Evolutionary conservation across 441 rosid species (phyloP), one percentile per base, ranked within the genome.

Genomic region (Aquilaria agallochum): DNA sequence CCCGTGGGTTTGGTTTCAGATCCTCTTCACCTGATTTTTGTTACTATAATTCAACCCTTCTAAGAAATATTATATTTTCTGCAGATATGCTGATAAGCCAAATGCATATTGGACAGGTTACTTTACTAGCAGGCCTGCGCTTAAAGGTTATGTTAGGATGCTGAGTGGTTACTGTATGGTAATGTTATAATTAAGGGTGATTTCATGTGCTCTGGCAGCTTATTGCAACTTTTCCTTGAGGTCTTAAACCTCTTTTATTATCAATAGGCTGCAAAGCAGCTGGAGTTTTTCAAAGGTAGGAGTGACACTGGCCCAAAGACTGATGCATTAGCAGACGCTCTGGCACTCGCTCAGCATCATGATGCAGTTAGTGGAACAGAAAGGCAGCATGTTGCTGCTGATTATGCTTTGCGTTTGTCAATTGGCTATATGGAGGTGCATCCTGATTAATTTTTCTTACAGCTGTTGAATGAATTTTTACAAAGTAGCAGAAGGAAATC

Each of bases 41-140:
- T 36, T 36, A 8, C 42, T 36, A 36, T 36, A 36, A 5, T 2
- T 20, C 11, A 27, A 58, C 50, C 66, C 64, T 49, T 11, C 55
- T 66, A 60, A 70, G 56, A 62, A 51, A 59, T 53, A 47, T 51
- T 12, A 63, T 53, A 27, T 64, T 52, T 53, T 59, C 62, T 70
- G 50, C 80, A 87, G 94, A 63, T 87, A 87, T 79, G 94, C 94
- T 63, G 94, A 87, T 72, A 80, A 73, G 62, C 80, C 80, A 62
- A 84, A 87, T 68, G 80, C 89, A 50, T 87, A 83, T 66, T 87
- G 94, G 94, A 84, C 94, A 51, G 90, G 94, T 68, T 87, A 84
- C 76, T 87, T 87, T 65, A 83, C 90, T n/a, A 87, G 90, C 63
- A 81, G 94, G 65, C 89, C 94, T 62, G 81, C 84, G 55, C 72